Evolutionary conservation across 345 rosid species (phyloP).

Genomic region (Streptanthus diversifolius): DNA sequence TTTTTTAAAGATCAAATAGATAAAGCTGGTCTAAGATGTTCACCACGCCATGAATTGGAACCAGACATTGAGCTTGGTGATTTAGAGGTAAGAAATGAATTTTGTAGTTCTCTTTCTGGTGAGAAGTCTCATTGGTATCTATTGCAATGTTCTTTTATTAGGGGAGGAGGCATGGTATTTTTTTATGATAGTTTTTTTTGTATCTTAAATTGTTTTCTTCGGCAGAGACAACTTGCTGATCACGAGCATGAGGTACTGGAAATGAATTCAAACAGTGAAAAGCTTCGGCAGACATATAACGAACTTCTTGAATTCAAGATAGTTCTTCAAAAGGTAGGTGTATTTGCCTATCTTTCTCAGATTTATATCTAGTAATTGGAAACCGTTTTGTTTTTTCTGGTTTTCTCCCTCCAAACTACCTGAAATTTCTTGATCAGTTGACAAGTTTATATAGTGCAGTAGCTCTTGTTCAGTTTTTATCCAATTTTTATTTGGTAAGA

Average conservation of each 20-base stretch:
- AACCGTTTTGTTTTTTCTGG: not conserved
- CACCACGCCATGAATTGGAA: slow-evolving; percentile 55
- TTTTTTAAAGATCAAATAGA: slow-evolving; percentile 86
- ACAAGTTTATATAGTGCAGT: not conserved
- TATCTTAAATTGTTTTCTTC: slow-evolving; percentile 27
- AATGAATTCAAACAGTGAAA: slow-evolving; percentile 90
- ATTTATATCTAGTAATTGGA: not conserved
- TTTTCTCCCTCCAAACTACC: not conserved
- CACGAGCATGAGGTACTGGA: slow-evolving; percentile 90
- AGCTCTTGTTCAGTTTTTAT: not conserved
- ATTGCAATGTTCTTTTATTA: not conserved
- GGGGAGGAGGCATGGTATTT: not conserved
- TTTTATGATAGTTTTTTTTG: slow-evolving; percentile 4
- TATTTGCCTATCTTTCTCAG: slow-evolving; percentile 11
- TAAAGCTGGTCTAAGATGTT: slow-evolving; percentile 78
- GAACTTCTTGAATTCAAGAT: slow-evolving; percentile 93
- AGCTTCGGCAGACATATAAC: slow-evolving; percentile 77
- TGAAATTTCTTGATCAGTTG: not conserved
- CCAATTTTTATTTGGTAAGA: not conserved
- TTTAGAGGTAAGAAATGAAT: slow-evolving; percentile 60
- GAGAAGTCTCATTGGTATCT: slow-evolving; percentile 13
- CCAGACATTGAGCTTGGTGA: slow-evolving; percentile 82
- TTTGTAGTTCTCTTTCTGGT: not conserved
- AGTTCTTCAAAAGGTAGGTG: slow-evolving; percentile 79
- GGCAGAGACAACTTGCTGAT: slow-evolving; percentile 78